These are phyloP conservation scores for Hibiscus syriacus DNA, from an alignment of 345 rosid genomes.

Conservation along the genomic window DNA sequence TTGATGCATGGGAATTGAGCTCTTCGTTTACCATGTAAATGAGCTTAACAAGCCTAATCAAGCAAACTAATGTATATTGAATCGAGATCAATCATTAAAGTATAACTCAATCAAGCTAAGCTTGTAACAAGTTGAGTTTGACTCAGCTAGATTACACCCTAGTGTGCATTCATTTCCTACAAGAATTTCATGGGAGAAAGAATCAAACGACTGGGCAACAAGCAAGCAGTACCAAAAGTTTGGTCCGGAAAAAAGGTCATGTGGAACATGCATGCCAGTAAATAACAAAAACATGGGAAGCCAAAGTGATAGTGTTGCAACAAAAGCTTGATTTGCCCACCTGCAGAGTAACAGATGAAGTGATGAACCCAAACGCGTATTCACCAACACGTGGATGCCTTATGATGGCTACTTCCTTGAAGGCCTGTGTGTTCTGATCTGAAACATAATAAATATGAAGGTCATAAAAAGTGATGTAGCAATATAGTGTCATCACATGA, in stretches of 20 bases:
- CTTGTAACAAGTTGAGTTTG: too few species aligned
- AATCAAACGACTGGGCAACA: neutral
- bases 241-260: neutral
- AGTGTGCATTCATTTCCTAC: neutral
- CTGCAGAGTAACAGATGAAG: conserved; percentile 81
- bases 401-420: conserved; percentile 98
- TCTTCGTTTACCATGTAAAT: too few species aligned
- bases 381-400: conserved; percentile 98
- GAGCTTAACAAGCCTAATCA: too few species aligned
- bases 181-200: neutral
- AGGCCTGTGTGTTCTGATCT: conserved; percentile 96
- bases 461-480: neutral
- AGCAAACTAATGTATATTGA: too few species aligned
- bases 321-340: conserved; percentile 26
- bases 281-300: neutral
- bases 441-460: conserved; percentile 17
- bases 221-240: neutral
- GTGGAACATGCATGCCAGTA: neutral
- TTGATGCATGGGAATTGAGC: too few species aligned
- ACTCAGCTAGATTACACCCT: too few species aligned
- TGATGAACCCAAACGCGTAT: conserved; percentile 96
- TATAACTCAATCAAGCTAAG: too few species aligned
- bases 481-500: neutral
- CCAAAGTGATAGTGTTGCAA: neutral
- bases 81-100: too few species aligned